A percentile compares a stretch with the other conserved stretches of the same genome.
Conservation (phyloP, 441 rosid genomes). For the Populus hybrid region DNA sequence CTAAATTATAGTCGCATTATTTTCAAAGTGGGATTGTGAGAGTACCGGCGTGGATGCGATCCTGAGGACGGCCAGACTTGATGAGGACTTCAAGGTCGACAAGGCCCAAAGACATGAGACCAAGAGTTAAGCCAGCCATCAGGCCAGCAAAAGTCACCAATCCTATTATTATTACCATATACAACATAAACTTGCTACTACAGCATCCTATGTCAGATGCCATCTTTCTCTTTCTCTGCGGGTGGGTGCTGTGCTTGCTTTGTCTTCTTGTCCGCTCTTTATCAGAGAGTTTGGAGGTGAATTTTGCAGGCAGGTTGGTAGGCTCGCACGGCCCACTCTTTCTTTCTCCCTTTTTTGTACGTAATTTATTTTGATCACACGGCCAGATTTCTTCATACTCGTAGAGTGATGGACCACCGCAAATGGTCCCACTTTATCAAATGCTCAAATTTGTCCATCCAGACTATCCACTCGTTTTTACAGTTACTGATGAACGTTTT, state of each 20-base stretch:
- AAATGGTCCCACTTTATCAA: too few species aligned
- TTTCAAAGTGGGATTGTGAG: background rate
- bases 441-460: too few species aligned
- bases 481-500: too few species aligned
- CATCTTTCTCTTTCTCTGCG: slow-evolving; percentile 26
- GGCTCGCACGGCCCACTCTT: background rate
- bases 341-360: background rate
- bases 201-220: slow-evolving; percentile 51
- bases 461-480: too few species aligned
- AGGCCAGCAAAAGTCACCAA: slow-evolving; percentile 82
- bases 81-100: slow-evolving; percentile 98
- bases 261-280: background rate
- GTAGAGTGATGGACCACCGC: too few species aligned
- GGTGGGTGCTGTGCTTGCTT: background rate
- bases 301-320: background rate
- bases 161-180: slow-evolving; percentile 46
- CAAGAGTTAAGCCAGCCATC: slow-evolving; percentile 95
- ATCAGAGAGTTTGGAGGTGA: background rate
- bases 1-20: background rate
- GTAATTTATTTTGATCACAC: background rate
- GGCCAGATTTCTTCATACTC: background rate
- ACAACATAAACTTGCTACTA: slow-evolving; percentile 41
- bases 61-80: slow-evolving; percentile 87
- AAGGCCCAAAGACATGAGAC: slow-evolving; percentile 92
- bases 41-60: slow-evolving; percentile 75